Conservation (phyloP, 2,329 filamentous ascomycete species). For the Epichloe uncinata region DNA sequence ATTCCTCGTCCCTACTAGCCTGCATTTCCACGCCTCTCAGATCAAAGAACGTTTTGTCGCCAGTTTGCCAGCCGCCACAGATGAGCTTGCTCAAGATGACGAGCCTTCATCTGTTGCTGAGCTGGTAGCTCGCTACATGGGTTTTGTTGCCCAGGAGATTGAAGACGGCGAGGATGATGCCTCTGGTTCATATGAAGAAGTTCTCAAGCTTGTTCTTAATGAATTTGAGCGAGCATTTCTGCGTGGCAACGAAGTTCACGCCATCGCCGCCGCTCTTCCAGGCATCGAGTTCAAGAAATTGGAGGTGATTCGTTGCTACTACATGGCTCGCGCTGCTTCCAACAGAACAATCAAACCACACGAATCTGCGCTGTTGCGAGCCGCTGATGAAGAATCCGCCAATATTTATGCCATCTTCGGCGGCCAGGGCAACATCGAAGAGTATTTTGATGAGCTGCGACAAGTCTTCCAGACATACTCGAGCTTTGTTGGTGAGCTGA, state of each 20-base stretch:
- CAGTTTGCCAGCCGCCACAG: conserved; percentile 78
- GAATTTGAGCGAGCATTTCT: conserved; percentile 96
- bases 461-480: conserved; percentile 86
- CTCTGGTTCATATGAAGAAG: conserved; percentile 80
- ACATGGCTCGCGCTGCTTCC: conserved; percentile 69
- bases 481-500: conserved; percentile 76
- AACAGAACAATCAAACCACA: conserved; percentile 83
- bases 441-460: conserved; percentile 96
- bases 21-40: conserved; percentile 93
- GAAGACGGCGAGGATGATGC: conserved; percentile 85
- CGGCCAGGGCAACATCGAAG: conserved; percentile 96
- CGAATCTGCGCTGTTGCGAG: conserved; percentile 83
- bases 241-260: conserved; percentile 91
- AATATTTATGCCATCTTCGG: conserved; percentile 90
- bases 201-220: conserved; percentile 82
- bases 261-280: conserved; percentile 69
- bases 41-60: conserved; percentile 82
- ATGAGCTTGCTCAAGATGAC: conserved; percentile 95
- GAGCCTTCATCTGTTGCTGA: conserved; percentile 95
- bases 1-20: conserved; percentile 84
- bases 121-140: conserved; percentile 86
- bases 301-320: conserved; percentile 81
- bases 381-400: conserved; percentile 70
- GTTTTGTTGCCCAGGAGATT: conserved; percentile 76
- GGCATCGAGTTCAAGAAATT: conserved; percentile 92